These are phyloP conservation scores for Fusarium falciforme DNA, from an alignment of 2,329 filamentous ascomycete species.

Conservation along the genomic window DNA sequence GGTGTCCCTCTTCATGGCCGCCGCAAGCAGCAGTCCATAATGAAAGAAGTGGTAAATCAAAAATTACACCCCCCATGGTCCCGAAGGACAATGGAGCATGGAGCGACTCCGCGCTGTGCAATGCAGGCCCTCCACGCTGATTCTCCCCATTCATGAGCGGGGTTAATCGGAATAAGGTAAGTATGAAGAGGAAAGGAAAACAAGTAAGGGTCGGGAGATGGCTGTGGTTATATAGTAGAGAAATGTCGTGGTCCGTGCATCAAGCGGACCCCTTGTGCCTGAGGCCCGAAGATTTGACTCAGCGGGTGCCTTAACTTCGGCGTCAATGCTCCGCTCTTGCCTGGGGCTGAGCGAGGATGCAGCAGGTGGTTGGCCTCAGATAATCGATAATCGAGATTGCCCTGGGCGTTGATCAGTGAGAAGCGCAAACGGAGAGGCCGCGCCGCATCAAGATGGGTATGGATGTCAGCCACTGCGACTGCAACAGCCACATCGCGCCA, in stretches of 20 bases:
- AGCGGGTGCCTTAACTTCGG: not conserved
- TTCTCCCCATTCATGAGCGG: slow-evolving; percentile 57
- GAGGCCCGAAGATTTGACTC: not conserved
- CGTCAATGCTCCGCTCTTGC: not conserved
- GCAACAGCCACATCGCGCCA: not conserved
- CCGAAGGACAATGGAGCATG: slow-evolving; percentile 65
- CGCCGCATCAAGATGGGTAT: not conserved
- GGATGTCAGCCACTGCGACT: not conserved
- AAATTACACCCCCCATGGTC: slow-evolving; percentile 66
- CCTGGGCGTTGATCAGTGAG: not conserved
- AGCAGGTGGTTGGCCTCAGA: not conserved
- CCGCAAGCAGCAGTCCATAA: slow-evolving; percentile 53
- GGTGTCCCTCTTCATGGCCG: slow-evolving; percentile 57
- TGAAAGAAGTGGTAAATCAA: slow-evolving; percentile 62
- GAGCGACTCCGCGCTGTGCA: slow-evolving; percentile 65
- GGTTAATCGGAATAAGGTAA: slow-evolving; percentile 60
- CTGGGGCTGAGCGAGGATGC: not conserved
- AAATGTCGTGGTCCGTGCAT: slow-evolving; percentile 18
- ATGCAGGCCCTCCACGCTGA: slow-evolving; percentile 64
- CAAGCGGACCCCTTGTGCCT: not conserved
- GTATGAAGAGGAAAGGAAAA: slow-evolving; percentile 52
- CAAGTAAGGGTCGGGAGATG: not conserved
- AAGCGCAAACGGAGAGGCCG: not conserved
- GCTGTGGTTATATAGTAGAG: slow-evolving; percentile 31
- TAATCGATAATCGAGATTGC: slow-evolving; percentile 1